These are phyloP conservation scores for Corylus americana DNA, from an alignment of 306 rosid species.

Conservation along the genomic window DNA sequence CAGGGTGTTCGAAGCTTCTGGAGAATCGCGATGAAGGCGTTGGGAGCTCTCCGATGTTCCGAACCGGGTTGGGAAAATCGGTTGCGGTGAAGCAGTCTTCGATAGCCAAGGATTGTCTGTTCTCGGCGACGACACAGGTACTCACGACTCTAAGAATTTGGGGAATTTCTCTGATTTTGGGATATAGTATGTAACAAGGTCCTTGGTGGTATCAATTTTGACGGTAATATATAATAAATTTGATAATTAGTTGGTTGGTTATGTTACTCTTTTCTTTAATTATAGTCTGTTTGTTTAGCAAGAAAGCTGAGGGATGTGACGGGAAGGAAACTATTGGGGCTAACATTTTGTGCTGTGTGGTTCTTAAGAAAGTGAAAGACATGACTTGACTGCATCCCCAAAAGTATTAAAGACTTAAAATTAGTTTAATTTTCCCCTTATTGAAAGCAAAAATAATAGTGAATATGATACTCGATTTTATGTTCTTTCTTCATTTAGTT, in stretches of 20 bases:
- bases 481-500: background rate
- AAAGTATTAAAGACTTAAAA: background rate
- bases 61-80: conserved; percentile 46
- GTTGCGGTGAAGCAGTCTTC: conserved; percentile 50
- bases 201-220: background rate
- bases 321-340: background rate
- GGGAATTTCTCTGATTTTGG: background rate
- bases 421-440: background rate
- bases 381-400: background rate
- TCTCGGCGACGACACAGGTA: conserved; percentile 29
- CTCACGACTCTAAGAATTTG: background rate
- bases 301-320: background rate
- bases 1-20: conserved; percentile 48
- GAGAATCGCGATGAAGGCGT: conserved; percentile 28
- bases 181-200: background rate
- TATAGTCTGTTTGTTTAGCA: background rate
- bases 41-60: conserved; percentile 39
- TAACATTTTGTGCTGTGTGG: background rate
- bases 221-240: background rate
- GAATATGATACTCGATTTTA: background rate
- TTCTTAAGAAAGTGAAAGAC: background rate
- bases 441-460: background rate
- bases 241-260: background rate
- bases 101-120: conserved; percentile 41
- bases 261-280: too few species aligned